Percentiles rank a stretch among this genome's conserved stretches.
Conservation (phyloP, 345 rosid genomes). For the Toxicodendron radicans region DNA sequence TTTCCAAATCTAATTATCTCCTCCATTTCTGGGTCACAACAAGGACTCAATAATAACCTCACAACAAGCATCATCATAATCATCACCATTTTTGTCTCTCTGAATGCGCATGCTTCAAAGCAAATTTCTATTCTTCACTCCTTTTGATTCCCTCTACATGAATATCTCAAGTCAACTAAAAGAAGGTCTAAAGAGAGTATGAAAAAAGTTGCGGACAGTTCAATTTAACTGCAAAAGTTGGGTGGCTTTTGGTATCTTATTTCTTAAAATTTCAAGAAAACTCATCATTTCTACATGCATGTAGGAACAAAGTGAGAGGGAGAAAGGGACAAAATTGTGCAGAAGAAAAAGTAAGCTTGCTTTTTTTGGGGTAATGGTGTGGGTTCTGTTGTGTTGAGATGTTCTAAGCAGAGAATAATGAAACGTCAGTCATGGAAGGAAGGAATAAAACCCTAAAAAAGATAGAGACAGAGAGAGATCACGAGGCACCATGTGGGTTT, state of each 20-base stretch:
- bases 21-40: conserved; percentile 28
- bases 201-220: conserved; percentile 5
- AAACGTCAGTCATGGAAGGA: conserved; percentile 16
- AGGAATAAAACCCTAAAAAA: conserved; percentile 33
- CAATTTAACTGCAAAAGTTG: conserved; percentile 15
- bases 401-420: conserved; percentile 8
- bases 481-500: conserved; percentile 38
- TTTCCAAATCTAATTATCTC: background rate
- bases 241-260: conserved; percentile 14
- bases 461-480: conserved; percentile 34
- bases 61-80: conserved; percentile 18
- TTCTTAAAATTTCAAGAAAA: background rate
- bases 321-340: conserved; percentile 20
- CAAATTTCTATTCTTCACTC: background rate
- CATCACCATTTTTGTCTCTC: conserved; percentile 8
- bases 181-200: background rate
- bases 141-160: background rate
- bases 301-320: background rate
- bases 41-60: background rate
- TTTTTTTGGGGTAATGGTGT: background rate
- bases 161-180: conserved; percentile 22
- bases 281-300: background rate
- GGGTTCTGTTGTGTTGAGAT: background rate
- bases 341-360: background rate
- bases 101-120: conserved; percentile 42